Base-by-base conservation (phyloP, 129 eudicot genomes). In the Kitagawia praeruptora region DNA sequence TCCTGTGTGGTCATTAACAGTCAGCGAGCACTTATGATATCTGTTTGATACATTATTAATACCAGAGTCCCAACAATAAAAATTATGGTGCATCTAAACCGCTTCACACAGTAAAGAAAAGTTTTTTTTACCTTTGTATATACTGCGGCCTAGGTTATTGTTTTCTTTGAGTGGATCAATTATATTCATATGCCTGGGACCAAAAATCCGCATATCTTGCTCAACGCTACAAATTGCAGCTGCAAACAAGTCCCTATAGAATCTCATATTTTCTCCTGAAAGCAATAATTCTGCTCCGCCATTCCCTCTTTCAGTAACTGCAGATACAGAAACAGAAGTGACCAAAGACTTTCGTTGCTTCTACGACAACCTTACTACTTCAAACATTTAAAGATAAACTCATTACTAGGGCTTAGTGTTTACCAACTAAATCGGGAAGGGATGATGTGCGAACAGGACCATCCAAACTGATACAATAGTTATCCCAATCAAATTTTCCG, bases 81-180 rank as follows among this genome's bases (percentile, higher is more conserved):
- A 44, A 44, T 44, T 8, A 46, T 11, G 49, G 49, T 13, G 18
- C 14, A 47, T 47, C 18, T 14, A 14, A 13, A 14, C 53, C 19
- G 4, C 56, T 49, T 15, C 4, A 16, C 7, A 4, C 23, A 49
- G 56, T 49, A 15, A 16, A 49, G 56, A 49, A 15, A 18, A 16
- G 9, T 13, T n/a, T 38, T 70, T 38, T 15, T 70, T 71, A 92
- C 97, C 96, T 87, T 74, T 80, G 83, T 78, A n/a, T 66, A 92
- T 86, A 75, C 98, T 90, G 80, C 97, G 96, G 8, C 99, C 99
- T 70, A 96, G 90, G 82, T 96, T 96, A 83, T 96, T 96, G 81
- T 70, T 86, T 74, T 71, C 89, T 79, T 88, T 96, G 70, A 96
- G 78, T 11, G 99, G 98, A 82, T 96, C 99, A 28, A 92, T 74